phyloP scores from a whole-genome alignment of 108 stramenopile genomes.

The Nitzschia putrida region DNA sequence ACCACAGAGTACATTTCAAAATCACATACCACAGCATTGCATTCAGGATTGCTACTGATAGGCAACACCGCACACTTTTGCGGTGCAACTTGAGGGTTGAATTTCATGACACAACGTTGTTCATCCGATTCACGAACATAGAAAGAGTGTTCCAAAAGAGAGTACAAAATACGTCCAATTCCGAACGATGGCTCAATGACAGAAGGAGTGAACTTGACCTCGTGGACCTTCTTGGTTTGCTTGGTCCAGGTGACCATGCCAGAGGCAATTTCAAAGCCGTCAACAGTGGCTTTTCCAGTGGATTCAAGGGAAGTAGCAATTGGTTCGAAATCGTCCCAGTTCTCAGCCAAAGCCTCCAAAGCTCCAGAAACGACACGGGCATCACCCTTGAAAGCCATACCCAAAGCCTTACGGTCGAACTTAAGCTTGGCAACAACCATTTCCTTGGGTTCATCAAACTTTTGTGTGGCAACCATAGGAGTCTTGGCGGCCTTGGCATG shows the following conservation, averaged over 20 bases:
- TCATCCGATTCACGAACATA: slow-evolving; percentile 92
- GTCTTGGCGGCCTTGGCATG: slow-evolving; percentile 96
- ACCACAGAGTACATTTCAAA: neutral
- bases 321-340: slow-evolving; percentile 89
- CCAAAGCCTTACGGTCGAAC: slow-evolving; percentile 88
- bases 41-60: slow-evolving; percentile 80
- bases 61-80: slow-evolving; percentile 96
- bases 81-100: slow-evolving; percentile 96
- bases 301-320: slow-evolving; percentile 86
- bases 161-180: slow-evolving; percentile 98
- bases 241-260: slow-evolving; percentile 92
- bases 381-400: slow-evolving; percentile 90
- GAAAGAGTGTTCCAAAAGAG: slow-evolving; percentile 98
- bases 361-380: slow-evolving; percentile 88
- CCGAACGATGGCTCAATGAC: slow-evolving; percentile 99
- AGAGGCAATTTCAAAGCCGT: slow-evolving; percentile 87
- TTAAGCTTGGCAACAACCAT: slow-evolving; percentile 87
- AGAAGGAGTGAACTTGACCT: slow-evolving; percentile 95
- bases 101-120: slow-evolving; percentile 94
- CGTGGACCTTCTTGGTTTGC: slow-evolving; percentile 86
- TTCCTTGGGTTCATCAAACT: slow-evolving; percentile 79
- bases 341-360: slow-evolving; percentile 91
- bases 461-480: slow-evolving; percentile 89
- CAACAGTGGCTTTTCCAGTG: slow-evolving; percentile 85
- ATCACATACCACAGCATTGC: slow-evolving; percentile 72